These are phyloP conservation scores for Phaeotremella fagi DNA, from an alignment of 768 basidiomycete species.

Conservation along the genomic window DNA sequence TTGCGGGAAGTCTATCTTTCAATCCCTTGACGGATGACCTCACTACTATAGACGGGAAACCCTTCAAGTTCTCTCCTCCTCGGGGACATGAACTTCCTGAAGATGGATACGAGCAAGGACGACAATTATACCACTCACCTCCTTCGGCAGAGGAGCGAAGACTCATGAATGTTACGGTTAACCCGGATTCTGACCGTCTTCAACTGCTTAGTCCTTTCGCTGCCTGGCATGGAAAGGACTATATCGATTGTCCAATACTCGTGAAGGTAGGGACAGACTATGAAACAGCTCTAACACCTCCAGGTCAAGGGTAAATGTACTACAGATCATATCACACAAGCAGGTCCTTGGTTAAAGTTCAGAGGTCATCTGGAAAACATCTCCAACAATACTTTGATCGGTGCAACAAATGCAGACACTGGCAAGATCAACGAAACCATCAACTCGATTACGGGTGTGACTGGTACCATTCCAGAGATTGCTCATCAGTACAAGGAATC, in stretches of 20 bases:
- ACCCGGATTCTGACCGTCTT: slow-evolving; percentile 79
- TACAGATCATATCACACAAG: slow-evolving; percentile 92
- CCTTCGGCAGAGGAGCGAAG: slow-evolving; percentile 66
- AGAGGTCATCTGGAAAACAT: slow-evolving; percentile 98
- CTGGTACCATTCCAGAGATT: slow-evolving; percentile 74
- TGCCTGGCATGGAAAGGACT: slow-evolving; percentile 90
- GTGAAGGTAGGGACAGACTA: too few relatives aligned
- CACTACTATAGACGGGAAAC: slow-evolving; percentile 83
- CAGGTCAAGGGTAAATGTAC: slow-evolving; percentile 99
- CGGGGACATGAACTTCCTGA: slow-evolving; percentile 89
- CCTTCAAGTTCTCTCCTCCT: slow-evolving; percentile 94
- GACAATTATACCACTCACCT: slow-evolving; percentile 95
- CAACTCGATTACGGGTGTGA: slow-evolving; percentile 78
- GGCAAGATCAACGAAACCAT: slow-evolving; percentile 91
- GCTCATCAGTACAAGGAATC: slow-evolving; percentile 73
- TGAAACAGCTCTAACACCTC: too few relatives aligned
- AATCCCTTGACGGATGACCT: slow-evolving; percentile 92
- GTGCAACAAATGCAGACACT: slow-evolving; percentile 93
- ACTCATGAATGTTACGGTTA: slow-evolving; percentile 77
- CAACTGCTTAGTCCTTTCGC: slow-evolving; percentile 84
- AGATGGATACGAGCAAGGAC: slow-evolving; percentile 89
- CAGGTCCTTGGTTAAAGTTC: slow-evolving; percentile 99
- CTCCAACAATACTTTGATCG: slow-evolving; percentile 95
- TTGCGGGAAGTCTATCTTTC: slow-evolving; percentile 89
- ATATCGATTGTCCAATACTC: slow-evolving; percentile 78